Evolutionary conservation across 1,284 basidiomycete species (phyloP).

Genomic region (Microbotryomycetes sp.): DNA sequence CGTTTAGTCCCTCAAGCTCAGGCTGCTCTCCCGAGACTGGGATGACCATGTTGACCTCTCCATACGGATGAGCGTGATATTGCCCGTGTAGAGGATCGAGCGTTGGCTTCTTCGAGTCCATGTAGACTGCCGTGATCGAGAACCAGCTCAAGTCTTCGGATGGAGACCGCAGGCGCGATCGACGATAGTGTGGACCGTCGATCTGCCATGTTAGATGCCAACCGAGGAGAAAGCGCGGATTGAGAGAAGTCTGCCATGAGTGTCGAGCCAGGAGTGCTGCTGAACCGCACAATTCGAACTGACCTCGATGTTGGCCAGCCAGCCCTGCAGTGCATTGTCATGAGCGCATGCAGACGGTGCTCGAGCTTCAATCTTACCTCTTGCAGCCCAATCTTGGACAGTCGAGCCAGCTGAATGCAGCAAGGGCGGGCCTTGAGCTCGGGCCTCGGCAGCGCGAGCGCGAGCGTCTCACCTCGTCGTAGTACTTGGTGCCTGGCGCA

Average conservation of each 20-base stretch:
- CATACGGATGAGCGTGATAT: constrained; percentile 15
- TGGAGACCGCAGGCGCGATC: constrained; percentile 7
- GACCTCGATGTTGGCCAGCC: constrained; percentile 10
- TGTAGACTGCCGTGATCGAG: constrained; percentile 16
- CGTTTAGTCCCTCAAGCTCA: constrained; percentile 8
- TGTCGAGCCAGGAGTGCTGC: no score
- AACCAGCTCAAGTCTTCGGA: constrained; percentile 14
- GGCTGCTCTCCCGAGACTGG: constrained; percentile 8
- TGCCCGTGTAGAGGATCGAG: background rate
- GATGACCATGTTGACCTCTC: constrained; percentile 11
- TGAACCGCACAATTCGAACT: no score
- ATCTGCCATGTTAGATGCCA: background rate
- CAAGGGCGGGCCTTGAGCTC: background rate
- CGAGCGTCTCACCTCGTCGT: constrained; percentile 5
- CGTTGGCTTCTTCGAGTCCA: constrained; percentile 4
- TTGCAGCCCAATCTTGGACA: background rate
- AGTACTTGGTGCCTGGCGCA: constrained; percentile 2
- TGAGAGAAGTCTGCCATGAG: background rate
- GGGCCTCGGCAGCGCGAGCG: background rate
- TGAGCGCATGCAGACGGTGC: background rate
- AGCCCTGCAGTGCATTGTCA: background rate
- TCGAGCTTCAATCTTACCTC: background rate
- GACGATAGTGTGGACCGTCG: constrained; percentile 6
- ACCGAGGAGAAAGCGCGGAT: background rate
- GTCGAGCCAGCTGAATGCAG: background rate